Evolutionary conservation across 2,329 filamentous ascomycete species (phyloP), one percentile per base, ranked within the genome.

Genomic region (Fusarium verrucosum): DNA sequence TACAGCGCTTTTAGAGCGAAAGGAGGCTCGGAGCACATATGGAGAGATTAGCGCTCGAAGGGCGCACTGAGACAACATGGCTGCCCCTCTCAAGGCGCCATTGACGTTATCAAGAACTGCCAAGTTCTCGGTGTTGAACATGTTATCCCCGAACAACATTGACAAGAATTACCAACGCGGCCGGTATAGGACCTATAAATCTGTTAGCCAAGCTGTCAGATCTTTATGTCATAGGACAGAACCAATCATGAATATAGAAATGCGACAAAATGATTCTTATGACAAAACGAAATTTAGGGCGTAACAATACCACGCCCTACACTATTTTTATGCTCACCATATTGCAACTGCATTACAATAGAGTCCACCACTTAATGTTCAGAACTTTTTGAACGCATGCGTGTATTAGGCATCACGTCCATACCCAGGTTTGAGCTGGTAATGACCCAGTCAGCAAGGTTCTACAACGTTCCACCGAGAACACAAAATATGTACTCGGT

Each of bases 361-460:
- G 1, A 13, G 19, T 3, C 51, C 51, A 58, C 54, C 41, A 57
- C 8, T 42, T 4, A 17, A 30, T 23, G 20, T 36, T 41, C 2
- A 19, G 41, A 16, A 58, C 28, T n/a, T n/a, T n/a, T n/a, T 1
- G 36, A 58, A 3, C 51, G 41, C 2, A 35, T 19, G 6, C 50
- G 54, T 1, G 51, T 41, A 22, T 58, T 41, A 4, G 54, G 51
- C 51, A 57, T 49, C 3, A 49, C 51, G 41, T 49, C 51, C 50
- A 57, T 8, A 35, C 40, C 54, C 50, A 58, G 10, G 35, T 35
- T 40, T 58, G 54, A 23, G 54, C 54, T 58, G 16, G 7, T 3
- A 13, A 4, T 17, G 7, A 14, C 10, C 1, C 0, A 7, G 7
- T 49, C 2, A 41, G 19, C 17, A 32, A 3, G 14, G 30, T 5